phyloP scores from a whole-genome alignment of 1,139 yeast genomes.

The Saccharomyces hybrid region DNA sequence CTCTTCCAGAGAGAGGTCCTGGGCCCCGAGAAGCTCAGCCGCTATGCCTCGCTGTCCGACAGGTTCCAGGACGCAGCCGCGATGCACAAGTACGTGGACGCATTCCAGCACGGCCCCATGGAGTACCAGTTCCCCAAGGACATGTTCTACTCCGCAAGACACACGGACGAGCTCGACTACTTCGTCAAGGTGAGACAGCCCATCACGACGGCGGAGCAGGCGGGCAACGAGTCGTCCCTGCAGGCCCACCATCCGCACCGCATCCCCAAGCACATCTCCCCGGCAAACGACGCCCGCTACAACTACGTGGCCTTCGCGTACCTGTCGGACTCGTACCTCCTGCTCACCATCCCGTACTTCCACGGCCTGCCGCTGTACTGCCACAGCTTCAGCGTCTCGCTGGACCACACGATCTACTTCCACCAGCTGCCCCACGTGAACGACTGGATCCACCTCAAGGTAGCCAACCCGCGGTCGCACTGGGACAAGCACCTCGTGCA shows the following conservation, averaged over 20 bases:
- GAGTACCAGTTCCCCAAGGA: slow-evolving; percentile 42
- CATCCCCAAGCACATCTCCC: slow-evolving; percentile 18
- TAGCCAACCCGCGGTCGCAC: slow-evolving; percentile 45
- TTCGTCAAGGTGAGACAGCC: slow-evolving; percentile 22
- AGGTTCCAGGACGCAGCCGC: slow-evolving; percentile 8
- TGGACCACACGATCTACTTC: slow-evolving; percentile 65
- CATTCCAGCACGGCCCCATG: slow-evolving; percentile 35
- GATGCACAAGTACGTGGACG: slow-evolving; percentile 14
- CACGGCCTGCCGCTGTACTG: slow-evolving; percentile 37
- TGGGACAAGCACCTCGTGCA: slow-evolving; percentile 50
- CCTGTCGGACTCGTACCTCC: slow-evolving; percentile 52
- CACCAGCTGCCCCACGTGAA: slow-evolving; percentile 48
- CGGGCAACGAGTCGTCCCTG: slow-evolving; percentile 12
- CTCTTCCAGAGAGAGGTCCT: slow-evolving; percentile 30
- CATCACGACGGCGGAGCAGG: slow-evolving; percentile 4
- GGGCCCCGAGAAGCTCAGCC: slow-evolving; percentile 21
- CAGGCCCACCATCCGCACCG: slow-evolving; percentile 26
- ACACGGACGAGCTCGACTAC: slow-evolving; percentile 21
- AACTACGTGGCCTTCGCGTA: slow-evolving; percentile 58
- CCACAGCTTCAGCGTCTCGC: slow-evolving; percentile 46
- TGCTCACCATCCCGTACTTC: slow-evolving; percentile 43
- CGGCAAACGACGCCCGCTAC: slow-evolving; percentile 30
- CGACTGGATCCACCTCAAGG: slow-evolving; percentile 48
- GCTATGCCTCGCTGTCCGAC: slow-evolving; percentile 11
- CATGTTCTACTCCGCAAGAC: slow-evolving; percentile 28